phyloP scores from a whole-genome alignment of 345 rosid genomes.

The Gossypium turneri region DNA sequence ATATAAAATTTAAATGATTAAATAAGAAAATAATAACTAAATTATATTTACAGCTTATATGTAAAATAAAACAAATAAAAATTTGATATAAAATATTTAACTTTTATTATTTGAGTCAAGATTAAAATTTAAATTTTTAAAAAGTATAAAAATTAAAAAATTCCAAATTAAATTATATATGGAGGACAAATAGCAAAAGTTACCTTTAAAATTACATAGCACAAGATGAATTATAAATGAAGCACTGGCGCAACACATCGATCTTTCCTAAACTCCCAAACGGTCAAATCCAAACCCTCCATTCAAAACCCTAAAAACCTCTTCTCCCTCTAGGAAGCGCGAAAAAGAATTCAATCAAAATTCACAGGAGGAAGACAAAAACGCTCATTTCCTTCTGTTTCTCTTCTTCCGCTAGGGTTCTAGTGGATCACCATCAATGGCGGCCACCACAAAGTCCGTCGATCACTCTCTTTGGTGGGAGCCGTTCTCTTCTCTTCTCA shows the following conservation, averaged over 20 bases:
- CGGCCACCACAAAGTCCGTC: slow-evolving; percentile 41
- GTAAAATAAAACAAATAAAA: too few relatives aligned
- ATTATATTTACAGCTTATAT: too few relatives aligned
- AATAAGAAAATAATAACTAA: too few relatives aligned
- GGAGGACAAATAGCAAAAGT: too few relatives aligned
- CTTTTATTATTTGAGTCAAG: too few relatives aligned
- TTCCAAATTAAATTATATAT: too few relatives aligned
- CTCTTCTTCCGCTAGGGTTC: slow-evolving; percentile 38
- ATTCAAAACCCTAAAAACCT: neutral
- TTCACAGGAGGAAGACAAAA: neutral
- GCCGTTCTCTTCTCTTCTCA: slow-evolving; percentile 59
- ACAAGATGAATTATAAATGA: too few relatives aligned
- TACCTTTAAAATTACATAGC: too few relatives aligned
- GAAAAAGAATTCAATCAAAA: neutral
- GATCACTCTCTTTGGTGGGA: slow-evolving; percentile 85
- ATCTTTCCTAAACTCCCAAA: neutral
- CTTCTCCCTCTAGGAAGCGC: neutral
- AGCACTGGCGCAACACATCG: neutral
- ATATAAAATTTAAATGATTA: too few relatives aligned
- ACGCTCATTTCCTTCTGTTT: neutral
- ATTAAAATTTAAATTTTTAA: too few relatives aligned
- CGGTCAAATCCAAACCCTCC: neutral
- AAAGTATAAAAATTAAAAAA: too few relatives aligned
- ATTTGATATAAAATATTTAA: too few relatives aligned
- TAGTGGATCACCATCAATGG: slow-evolving; percentile 37